Evolutionary conservation across 257 asterid species (phyloP), one percentile per base, ranked within the genome.

Genomic region (Nicotiana otophora): DNA sequence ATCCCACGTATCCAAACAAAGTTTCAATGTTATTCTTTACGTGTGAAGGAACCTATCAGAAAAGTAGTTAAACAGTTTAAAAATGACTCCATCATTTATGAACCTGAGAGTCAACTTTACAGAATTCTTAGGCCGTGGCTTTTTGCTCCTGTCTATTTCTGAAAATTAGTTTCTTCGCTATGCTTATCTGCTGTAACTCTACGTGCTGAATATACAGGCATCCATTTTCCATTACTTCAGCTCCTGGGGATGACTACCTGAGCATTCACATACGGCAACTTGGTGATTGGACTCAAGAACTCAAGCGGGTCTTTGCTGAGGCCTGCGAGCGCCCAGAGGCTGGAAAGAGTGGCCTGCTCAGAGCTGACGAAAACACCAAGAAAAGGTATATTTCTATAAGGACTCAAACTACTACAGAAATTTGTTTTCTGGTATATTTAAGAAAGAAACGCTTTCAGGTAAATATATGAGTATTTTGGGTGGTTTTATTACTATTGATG

Each of bases 201-300:
- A 63, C 57, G 36, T 77, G 83, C 14, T 62, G 30, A 85, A 83
- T 70, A 76, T 17, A 10, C 88, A 95, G 99, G 98, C 98, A 95
- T 91, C 99, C 99, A 39, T 95, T 95, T 88, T 95, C 99, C 68
- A 93, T 95, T 76, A 93, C 99, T 31, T 95, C 99, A 5, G 99
- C 99, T 28, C 99, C 99, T 19, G 97, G 90, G 57, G 99, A 95
- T 81, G 96, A 93, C 82, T 95, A 89, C 88, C 91, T 95, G n/a
- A 93, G 99, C 88, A 84, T 95, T 90, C 99, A 95, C 90, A 91
- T 95, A 83, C 87, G 99, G 53, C 97, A 95, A 89, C 85, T 95
- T 63, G 99, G 99, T 17, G 99, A 95, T 82, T 95, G 99, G 99
- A 95, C 99, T 36, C 97, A 89, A 31, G 97, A 95, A 78, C 93